phyloP scores from a whole-genome alignment of 768 basidiomycete species.

The Dacryopinax primogenitus region DNA sequence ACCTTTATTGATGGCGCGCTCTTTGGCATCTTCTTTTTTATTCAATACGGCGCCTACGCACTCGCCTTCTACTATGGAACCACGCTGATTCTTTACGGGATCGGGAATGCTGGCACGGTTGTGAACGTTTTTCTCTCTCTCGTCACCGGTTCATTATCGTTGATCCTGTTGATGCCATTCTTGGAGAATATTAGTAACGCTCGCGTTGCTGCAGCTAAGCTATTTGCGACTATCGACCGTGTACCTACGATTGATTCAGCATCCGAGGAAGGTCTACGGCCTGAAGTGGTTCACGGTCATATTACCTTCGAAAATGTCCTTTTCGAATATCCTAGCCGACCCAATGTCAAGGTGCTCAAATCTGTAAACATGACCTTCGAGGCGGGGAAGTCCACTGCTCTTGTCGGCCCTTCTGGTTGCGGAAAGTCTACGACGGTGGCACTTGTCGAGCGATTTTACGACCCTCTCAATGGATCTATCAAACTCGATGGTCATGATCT shows the following conservation, averaged over 20 bases:
- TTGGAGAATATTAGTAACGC: slow-evolving; percentile 28
- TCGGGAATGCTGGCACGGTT: slow-evolving; percentile 27
- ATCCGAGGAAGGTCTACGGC: slow-evolving; percentile 25
- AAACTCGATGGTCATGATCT: slow-evolving; percentile 32
- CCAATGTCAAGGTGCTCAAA: slow-evolving; percentile 32
- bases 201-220: slow-evolving; percentile 30
- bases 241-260: slow-evolving; percentile 34
- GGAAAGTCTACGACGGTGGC: slow-evolving; percentile 32
- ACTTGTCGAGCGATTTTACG: slow-evolving; percentile 32
- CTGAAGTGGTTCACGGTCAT: slow-evolving; percentile 25
- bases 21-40: slow-evolving; percentile 27
- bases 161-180: slow-evolving; percentile 30
- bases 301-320: slow-evolving; percentile 31
- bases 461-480: slow-evolving; percentile 29
- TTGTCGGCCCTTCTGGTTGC: slow-evolving; percentile 33
- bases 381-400: slow-evolving; percentile 28
- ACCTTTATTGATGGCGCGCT: slow-evolving; percentile 23
- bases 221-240: slow-evolving; percentile 34
- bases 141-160: slow-evolving; percentile 31
- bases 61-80: slow-evolving; percentile 34
- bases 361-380: slow-evolving; percentile 23
- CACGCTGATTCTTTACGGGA: slow-evolving; percentile 23
- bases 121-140: slow-evolving; percentile 30
- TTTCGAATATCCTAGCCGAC: slow-evolving; percentile 33
- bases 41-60: slow-evolving; percentile 25